Evolutionary conservation across 306 rosid species (phyloP).

Genomic region (Leucaena leucocephala): DNA sequence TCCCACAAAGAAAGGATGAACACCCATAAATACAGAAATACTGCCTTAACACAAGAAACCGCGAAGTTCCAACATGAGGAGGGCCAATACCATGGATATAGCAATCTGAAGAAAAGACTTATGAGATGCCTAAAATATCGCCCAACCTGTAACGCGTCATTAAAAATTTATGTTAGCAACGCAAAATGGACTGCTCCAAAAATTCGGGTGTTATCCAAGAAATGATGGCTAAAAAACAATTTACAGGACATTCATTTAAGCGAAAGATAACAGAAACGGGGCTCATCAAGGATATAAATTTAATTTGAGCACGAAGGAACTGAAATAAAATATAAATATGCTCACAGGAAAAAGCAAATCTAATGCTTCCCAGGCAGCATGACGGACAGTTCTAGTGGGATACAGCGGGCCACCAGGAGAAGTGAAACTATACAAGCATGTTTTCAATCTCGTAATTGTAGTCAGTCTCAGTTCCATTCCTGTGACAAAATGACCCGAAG

Average conservation of each 20-base stretch:
- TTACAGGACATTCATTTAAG: not conserved
- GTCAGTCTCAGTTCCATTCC: conserved; percentile 96
- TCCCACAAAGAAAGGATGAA: conserved; percentile 64
- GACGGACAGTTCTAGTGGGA: conserved; percentile 96
- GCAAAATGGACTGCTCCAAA: no score
- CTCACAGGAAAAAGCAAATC: conserved; percentile 93
- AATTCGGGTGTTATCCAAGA: not conserved
- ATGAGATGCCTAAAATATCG: conserved; percentile 90
- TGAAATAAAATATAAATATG: not conserved
- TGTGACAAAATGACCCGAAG: conserved; percentile 40
- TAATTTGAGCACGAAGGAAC: not conserved
- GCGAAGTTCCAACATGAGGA: conserved; percentile 89
- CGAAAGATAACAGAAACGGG: not conserved
- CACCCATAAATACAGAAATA: conserved; percentile 59
- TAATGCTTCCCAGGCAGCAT: conserved; percentile 97
- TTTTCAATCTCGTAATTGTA: conserved; percentile 85
- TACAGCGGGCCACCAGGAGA: conserved; percentile 98
- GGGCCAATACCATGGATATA: conserved; percentile 99
- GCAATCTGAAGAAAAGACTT: conserved; percentile 89
- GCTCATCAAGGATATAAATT: conserved; percentile 3
- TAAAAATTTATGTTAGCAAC: conserved; percentile 2
- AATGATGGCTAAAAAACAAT: not conserved
- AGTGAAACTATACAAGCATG: conserved; percentile 92
- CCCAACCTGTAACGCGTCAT: conserved; percentile 69
- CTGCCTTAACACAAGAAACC: conserved; percentile 55